phyloP scores from a whole-genome alignment of 129 eudicot species.

The Dittrichia graveolens region DNA sequence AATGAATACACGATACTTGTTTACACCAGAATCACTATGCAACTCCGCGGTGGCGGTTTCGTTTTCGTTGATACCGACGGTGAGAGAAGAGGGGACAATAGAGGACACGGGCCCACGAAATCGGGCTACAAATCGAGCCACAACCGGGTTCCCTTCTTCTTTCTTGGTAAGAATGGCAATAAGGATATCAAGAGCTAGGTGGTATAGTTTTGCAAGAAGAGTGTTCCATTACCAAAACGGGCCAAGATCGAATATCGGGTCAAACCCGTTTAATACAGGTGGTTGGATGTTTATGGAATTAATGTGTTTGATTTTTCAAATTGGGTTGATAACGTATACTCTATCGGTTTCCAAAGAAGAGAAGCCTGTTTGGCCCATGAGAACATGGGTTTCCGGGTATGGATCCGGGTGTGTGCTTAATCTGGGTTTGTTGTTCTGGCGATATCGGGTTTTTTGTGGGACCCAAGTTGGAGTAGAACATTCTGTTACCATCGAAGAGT shows the following conservation, averaged over 20 bases:
- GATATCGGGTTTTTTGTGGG: constrained; percentile 52
- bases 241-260: constrained; percentile 59
- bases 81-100: constrained; percentile 29
- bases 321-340: constrained; percentile 45
- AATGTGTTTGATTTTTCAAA: constrained; percentile 55
- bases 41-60: constrained; percentile 39
- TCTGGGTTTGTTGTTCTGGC: constrained; percentile 52
- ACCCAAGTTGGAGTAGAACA: constrained; percentile 45
- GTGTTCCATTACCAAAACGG: constrained; percentile 90
- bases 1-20: constrained; percentile 54
- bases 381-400: constrained; percentile 84
- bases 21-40: constrained; percentile 50
- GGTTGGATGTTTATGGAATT: constrained; percentile 80
- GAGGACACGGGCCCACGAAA: constrained; percentile 20
- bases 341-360: constrained; percentile 66
- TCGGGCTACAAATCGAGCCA: constrained; percentile 28
- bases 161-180: constrained; percentile 75
- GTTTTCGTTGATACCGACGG: constrained; percentile 35
- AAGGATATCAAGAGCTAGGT: constrained; percentile 83
- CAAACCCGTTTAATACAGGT: constrained; percentile 77
- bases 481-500: constrained; percentile 46
- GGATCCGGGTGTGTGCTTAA: constrained; percentile 69
- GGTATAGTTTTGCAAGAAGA: constrained; percentile 82
- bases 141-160: constrained; percentile 37
- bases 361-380: constrained; percentile 94